Conservation (phyloP, 2,329 filamentous ascomycete species). For the Aureobasidium lini region DNA sequence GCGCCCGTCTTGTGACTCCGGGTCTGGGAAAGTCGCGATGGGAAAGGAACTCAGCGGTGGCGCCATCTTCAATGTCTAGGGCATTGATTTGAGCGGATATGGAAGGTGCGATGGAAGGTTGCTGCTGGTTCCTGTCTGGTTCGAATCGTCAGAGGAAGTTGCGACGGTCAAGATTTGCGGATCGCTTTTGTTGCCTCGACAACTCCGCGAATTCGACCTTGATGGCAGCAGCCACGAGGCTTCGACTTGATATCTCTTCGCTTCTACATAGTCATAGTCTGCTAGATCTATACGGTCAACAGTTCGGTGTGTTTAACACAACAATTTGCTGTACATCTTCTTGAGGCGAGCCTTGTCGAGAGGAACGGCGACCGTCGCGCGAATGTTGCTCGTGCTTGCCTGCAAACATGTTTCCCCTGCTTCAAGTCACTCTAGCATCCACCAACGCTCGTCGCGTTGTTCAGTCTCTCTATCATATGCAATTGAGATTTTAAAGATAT, state of each 20-base stretch:
- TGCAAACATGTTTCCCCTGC: too few species aligned
- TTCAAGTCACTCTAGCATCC: too few species aligned
- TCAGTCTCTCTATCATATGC: too few species aligned
- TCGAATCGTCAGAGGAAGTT: not conserved
- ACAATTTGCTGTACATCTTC: too few species aligned
- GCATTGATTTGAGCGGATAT: not conserved
- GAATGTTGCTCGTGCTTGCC: too few species aligned
- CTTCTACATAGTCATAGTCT: not conserved
- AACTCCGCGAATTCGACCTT: not conserved
- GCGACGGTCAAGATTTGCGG: not conserved
- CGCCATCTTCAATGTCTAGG: not conserved
- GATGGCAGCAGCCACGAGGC: not conserved
- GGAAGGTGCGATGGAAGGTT: not conserved
- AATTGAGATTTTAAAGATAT: too few species aligned
- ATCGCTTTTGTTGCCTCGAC: not conserved
- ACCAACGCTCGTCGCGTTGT: too few species aligned
- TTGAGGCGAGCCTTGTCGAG: too few species aligned
- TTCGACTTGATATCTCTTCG: not conserved
- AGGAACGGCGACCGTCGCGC: too few species aligned
- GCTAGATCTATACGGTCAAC: too few species aligned
- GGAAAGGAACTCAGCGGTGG: not conserved
- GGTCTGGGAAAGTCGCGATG: not conserved
- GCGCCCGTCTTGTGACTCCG: not conserved
- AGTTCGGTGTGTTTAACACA: too few species aligned
- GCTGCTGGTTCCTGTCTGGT: too few species aligned